Evolutionary conservation across 345 rosid species (phyloP).

Genomic region (Clausena lansium): DNA sequence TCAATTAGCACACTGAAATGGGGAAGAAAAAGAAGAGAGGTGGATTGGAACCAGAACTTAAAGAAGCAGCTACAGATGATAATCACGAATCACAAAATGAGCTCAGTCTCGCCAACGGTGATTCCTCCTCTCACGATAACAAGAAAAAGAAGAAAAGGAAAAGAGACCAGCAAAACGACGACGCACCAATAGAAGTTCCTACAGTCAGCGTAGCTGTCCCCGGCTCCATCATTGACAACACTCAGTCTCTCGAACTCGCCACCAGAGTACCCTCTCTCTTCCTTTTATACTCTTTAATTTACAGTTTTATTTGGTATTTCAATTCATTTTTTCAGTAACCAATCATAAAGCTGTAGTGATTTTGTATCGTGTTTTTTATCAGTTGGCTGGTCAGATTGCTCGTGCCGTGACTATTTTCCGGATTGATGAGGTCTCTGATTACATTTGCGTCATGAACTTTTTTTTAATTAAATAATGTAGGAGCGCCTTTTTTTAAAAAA

Average conservation of each 20-base stretch:
- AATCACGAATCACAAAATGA: constrained; percentile 13
- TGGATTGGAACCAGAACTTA: constrained; percentile 12
- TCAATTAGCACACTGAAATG: constrained; percentile 29
- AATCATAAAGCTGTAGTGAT: background rate
- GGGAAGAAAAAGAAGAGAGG: constrained; percentile 59
- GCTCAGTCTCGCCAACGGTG: constrained; percentile 33
- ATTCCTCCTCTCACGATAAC: background rate
- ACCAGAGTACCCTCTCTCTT: constrained; percentile 57
- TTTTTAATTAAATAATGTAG: background rate
- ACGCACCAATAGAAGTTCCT: constrained; percentile 33
- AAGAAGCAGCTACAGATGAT: constrained; percentile 6
- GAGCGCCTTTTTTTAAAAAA: background rate
- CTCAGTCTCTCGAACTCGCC: constrained; percentile 93
- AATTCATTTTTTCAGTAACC: too few species aligned
- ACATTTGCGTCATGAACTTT: background rate
- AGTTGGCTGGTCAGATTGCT: constrained; percentile 94
- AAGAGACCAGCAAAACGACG: constrained; percentile 23
- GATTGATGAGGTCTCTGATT: constrained; percentile 69
- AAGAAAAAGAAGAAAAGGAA: constrained; percentile 35
- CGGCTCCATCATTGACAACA: constrained; percentile 89
- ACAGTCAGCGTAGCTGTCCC: constrained; percentile 87
- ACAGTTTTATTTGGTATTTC: background rate
- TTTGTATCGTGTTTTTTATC: background rate
- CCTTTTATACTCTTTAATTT: constrained; percentile 5
- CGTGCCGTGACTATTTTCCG: constrained; percentile 89